These are phyloP conservation scores for Candida glucosophila DNA, from an alignment of 1,139 yeast species.

Conservation along the genomic window DNA sequence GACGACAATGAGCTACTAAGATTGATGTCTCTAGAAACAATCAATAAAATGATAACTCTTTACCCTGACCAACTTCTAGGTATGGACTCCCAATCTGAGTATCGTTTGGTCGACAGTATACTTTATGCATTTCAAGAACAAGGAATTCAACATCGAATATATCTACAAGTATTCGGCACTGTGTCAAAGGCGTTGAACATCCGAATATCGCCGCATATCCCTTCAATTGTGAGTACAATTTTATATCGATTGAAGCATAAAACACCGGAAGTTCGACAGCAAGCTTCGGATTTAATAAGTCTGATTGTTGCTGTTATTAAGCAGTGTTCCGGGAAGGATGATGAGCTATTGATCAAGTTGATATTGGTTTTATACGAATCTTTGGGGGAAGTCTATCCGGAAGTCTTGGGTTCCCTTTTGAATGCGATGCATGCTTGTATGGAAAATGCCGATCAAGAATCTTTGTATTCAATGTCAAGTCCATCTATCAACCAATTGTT, in stretches of 20 bases:
- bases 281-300: slow-evolving; percentile 73
- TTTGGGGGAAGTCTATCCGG: slow-evolving; percentile 92
- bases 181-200: slow-evolving; percentile 61
- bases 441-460: slow-evolving; percentile 29
- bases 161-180: slow-evolving; percentile 59
- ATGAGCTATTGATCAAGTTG: slow-evolving; percentile 53
- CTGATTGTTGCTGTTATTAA: slow-evolving; percentile 62
- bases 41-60: slow-evolving; percentile 24
- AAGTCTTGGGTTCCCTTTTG: slow-evolving; percentile 79
- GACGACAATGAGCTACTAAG: slow-evolving; percentile 81
- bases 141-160: slow-evolving; percentile 39
- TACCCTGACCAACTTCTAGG: slow-evolving; percentile 29
- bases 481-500: slow-evolving; percentile 81
- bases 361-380: slow-evolving; percentile 81
- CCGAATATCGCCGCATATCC: slow-evolving; percentile 65
- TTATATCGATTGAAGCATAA: slow-evolving; percentile 71
- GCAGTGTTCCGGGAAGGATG: slow-evolving; percentile 49
- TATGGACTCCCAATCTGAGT: slow-evolving; percentile 40
- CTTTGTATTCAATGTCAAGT: slow-evolving; percentile 49
- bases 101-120: slow-evolving; percentile 69
- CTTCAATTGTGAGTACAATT: slow-evolving; percentile 66
- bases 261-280: slow-evolving; percentile 68
- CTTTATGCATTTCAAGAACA: slow-evolving; percentile 84
- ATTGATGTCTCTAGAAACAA: slow-evolving; percentile 69
- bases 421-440: slow-evolving; percentile 52